A percentile compares a stretch with the other conserved stretches of the same genome.
Evolutionary conservation across 352 stramenopile genomes (phyloP).

Genomic region (Pythium chondricola): DNA sequence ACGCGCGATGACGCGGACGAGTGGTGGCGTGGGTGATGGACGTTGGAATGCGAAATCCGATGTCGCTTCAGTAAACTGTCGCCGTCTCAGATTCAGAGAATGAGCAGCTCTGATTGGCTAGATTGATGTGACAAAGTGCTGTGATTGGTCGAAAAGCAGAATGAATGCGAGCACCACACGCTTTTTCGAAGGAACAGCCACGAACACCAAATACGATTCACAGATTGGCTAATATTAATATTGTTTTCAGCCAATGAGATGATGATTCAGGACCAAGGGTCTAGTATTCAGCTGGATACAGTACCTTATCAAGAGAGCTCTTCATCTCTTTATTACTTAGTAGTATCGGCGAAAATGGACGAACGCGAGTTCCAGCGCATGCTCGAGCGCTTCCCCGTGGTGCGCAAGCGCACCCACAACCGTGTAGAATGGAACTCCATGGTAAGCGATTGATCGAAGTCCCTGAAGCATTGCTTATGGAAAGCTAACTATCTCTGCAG

Average conservation of each 20-base stretch:
- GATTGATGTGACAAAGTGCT: neutral
- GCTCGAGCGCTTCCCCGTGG: slow-evolving; percentile 68
- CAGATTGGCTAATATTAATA: slow-evolving; percentile 6
- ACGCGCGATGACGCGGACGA: too few relatives aligned
- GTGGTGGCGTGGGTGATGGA: too few relatives aligned
- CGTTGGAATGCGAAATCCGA: slow-evolving; percentile 18
- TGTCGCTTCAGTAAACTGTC: slow-evolving; percentile 15
- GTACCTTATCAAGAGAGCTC: neutral
- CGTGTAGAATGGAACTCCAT: slow-evolving; percentile 79
- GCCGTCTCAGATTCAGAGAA: slow-evolving; percentile 9
- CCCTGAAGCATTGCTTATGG: too few relatives aligned
- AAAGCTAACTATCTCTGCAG: too few relatives aligned
- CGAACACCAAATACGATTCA: neutral
- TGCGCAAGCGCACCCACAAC: slow-evolving; percentile 72
- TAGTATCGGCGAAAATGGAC: slow-evolving; percentile 68
- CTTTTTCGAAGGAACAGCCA: slow-evolving; percentile 22
- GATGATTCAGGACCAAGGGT: too few relatives aligned
- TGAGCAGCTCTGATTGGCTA: slow-evolving; percentile 1
- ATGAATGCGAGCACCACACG: slow-evolving; percentile 20
- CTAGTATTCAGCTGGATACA: slow-evolving; percentile 3
- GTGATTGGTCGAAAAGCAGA: slow-evolving; percentile 20
- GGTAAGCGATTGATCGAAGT: too few relatives aligned
- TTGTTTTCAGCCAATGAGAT: slow-evolving; percentile 21
- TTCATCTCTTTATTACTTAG: neutral
- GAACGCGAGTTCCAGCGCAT: slow-evolving; percentile 58